Conservation (phyloP, 2,329 filamentous ascomycete species). For the Aspergillus pseudoviridinutans region DNA sequence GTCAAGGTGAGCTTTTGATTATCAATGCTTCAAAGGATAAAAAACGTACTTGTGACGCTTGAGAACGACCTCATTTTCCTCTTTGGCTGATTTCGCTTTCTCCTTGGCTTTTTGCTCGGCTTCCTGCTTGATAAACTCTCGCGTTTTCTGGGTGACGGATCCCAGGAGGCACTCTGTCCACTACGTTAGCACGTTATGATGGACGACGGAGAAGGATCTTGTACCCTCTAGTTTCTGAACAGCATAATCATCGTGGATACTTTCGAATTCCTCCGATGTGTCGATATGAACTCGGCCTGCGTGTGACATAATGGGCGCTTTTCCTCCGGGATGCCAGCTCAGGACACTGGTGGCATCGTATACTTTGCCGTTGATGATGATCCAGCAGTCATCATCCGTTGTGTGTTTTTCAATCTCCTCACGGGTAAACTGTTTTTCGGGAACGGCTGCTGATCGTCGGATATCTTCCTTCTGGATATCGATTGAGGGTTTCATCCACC, state of each 20-base stretch:
- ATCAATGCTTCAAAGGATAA: not conserved
- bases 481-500: conserved; percentile 50
- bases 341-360: conserved; percentile 49
- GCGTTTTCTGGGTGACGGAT: conserved; percentile 47
- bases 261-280: conserved; percentile 48
- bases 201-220: conserved; percentile 37
- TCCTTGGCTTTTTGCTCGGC: conserved; percentile 41
- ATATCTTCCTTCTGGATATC: conserved; percentile 44
- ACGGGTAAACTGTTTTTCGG: conserved; percentile 50
- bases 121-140: conserved; percentile 45
- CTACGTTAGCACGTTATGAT: conserved; percentile 20
- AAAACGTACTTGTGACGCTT: conserved; percentile 28
- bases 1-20: not conserved
- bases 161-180: conserved; percentile 49
- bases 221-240: conserved; percentile 46
- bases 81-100: conserved; percentile 34
- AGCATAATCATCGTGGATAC: conserved; percentile 51
- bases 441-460: conserved; percentile 43
- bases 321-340: conserved; percentile 49
- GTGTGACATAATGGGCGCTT: conserved; percentile 46
- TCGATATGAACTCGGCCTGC: conserved; percentile 49
- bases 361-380: conserved; percentile 51
- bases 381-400: conserved; percentile 49
- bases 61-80: conserved; percentile 33
- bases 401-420: conserved; percentile 53